Evolutionary conservation across 331 rosid species (phyloP), one percentile per base, ranked within the genome.

Genomic region (Pyracantha coccinea): DNA sequence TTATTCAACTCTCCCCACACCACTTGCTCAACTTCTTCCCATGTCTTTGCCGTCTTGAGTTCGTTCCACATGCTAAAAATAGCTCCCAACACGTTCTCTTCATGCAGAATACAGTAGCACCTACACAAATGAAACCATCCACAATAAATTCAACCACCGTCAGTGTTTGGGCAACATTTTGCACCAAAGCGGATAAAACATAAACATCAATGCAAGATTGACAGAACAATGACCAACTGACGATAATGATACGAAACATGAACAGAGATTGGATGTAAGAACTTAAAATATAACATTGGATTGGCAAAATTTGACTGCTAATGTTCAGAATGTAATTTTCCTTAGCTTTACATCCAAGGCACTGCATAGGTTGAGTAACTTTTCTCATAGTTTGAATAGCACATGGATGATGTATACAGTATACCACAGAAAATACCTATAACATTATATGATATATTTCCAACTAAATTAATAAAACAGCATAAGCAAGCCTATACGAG

Each of bases 71-170:
- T 54, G 68, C 96, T 86, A 61, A 86, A 90, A 69, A 95, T 82
- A 45, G 97, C 97, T 76, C 97, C 97, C 87, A 92, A 73, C 50
- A 95, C 86, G 82, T 95, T 84, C 6, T 90, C 97, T 8, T 95
- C 86, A 69, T 95, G 97, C 86, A 95, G 79, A 76, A 95, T 92
- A 75, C 97, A 90, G 80, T 90, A 90, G 79, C 96, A 95, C 97
- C 99, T 95, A 66, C 82, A 66, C 55, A 69, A 38, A 38, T 45
- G 47, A 29, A 52, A 52, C 47, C 70, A 38, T 59, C 60, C 32
- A 68, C 29, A 55, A 25, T 5, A 24, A 35, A 24, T 24, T n/a
- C 31, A 14, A 72, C 24, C 45, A 7, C 5, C 45, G 14, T 25
- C 24, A 25, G 0, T 38, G 4, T 35, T 32, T 4, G 10, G 33